These are phyloP conservation scores for Pseudocercospora fuligena DNA, from an alignment of 2,329 filamentous ascomycete species.

Conservation along the genomic window DNA sequence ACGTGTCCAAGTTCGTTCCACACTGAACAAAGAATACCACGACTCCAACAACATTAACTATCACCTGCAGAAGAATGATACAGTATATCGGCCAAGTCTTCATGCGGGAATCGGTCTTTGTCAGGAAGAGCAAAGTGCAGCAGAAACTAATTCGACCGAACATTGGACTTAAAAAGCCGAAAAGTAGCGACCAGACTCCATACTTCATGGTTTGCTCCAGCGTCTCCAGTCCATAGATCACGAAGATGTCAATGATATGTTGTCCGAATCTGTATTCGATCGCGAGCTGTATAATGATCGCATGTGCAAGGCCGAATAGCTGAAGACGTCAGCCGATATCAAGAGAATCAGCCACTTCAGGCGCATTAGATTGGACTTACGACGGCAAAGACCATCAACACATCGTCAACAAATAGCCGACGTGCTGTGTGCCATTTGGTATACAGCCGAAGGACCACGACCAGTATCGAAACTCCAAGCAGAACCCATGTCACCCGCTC, in stretches of 20 bases:
- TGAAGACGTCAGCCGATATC: slow-evolving; percentile 4
- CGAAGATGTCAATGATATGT: slow-evolving; percentile 33
- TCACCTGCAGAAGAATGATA: slow-evolving; percentile 34
- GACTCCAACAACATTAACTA: slow-evolving; percentile 34
- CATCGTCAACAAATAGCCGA: slow-evolving; percentile 38
- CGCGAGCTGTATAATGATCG: slow-evolving; percentile 29
- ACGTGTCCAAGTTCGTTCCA: slow-evolving; percentile 31
- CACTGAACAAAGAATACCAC: slow-evolving; percentile 36
- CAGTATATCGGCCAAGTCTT: slow-evolving; percentile 36
- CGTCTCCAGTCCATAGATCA: slow-evolving; percentile 8
- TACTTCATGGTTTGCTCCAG: slow-evolving; percentile 24
- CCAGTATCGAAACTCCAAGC: slow-evolving; percentile 33
- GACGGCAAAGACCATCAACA: slow-evolving; percentile 33
- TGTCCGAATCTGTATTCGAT: slow-evolving; percentile 34
- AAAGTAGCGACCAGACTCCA: slow-evolving; percentile 32
- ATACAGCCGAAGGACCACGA: slow-evolving; percentile 31
- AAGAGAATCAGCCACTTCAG: slow-evolving; percentile 11
- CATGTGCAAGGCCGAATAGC: slow-evolving; percentile 32
- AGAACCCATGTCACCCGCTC: slow-evolving; percentile 31
- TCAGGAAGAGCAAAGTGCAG: slow-evolving; percentile 37
- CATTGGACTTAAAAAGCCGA: slow-evolving; percentile 36
- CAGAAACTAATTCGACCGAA: slow-evolving; percentile 37
- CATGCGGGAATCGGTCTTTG: slow-evolving; percentile 32
- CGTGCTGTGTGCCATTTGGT: slow-evolving; percentile 33
- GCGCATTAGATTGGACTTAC: slow-evolving; percentile 9